Conservation (phyloP, 2,329 filamentous ascomycete genomes). For the Calonectria hawksworthii region DNA sequence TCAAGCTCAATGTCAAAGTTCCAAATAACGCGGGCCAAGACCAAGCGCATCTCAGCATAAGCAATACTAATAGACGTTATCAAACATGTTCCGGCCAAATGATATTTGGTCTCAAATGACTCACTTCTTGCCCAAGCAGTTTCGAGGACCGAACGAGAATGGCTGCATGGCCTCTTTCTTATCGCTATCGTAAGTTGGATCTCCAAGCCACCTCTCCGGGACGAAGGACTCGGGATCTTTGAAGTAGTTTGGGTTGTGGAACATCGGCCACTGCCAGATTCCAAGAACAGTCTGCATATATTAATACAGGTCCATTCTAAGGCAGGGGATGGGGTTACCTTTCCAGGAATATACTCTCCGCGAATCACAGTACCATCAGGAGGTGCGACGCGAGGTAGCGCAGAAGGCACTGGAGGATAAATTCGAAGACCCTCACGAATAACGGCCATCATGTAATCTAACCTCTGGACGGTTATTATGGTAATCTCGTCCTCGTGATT, state of each 20-base stretch:
- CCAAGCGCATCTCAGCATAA: slow-evolving; percentile 42
- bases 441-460: slow-evolving; percentile 57
- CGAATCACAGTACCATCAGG: slow-evolving; percentile 49
- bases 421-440: slow-evolving; percentile 57
- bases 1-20: slow-evolving; percentile 36
- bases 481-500: slow-evolving; percentile 54
- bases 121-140: slow-evolving; percentile 52
- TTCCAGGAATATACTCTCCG: slow-evolving; percentile 49
- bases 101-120: background rate
- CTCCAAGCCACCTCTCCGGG: slow-evolving; percentile 54
- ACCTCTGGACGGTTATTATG: slow-evolving; percentile 20
- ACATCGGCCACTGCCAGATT: slow-evolving; percentile 50
- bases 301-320: background rate
- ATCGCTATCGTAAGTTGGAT: slow-evolving; percentile 40
- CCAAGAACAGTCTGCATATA: slow-evolving; percentile 50
- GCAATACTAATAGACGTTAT: slow-evolving; percentile 40
- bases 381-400: slow-evolving; percentile 45
- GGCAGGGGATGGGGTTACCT: slow-evolving; percentile 36
- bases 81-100: too few species aligned
- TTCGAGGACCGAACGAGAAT: slow-evolving; percentile 47
- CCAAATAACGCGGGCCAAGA: slow-evolving; percentile 5
- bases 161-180: slow-evolving; percentile 44
- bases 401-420: slow-evolving; percentile 47
- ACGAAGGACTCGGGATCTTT: slow-evolving; percentile 49
- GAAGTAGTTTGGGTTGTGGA: slow-evolving; percentile 51